These are phyloP conservation scores for Boletales sp. DNA, from an alignment of 768 basidiomycete genomes.

Conservation along the genomic window DNA sequence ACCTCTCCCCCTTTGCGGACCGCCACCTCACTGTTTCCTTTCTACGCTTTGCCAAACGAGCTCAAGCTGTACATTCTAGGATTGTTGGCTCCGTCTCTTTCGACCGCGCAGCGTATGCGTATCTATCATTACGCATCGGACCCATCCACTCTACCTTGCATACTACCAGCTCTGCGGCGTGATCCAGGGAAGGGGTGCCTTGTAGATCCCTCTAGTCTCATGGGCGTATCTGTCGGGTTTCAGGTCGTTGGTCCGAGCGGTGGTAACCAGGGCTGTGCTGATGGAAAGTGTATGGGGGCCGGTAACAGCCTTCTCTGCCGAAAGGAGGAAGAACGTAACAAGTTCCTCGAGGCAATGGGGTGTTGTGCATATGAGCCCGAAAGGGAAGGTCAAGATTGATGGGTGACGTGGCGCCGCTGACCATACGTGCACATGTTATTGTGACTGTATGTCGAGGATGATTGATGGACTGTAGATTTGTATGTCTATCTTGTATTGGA, in stretches of 20 bases:
- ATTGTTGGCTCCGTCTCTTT: conserved; percentile 53
- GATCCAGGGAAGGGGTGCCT: conserved; percentile 15
- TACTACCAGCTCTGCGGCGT: conserved; percentile 32
- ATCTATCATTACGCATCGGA: conserved; percentile 53
- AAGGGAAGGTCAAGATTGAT: conserved; percentile 2
- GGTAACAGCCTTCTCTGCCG: conserved; percentile 37
- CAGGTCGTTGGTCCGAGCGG: conserved; percentile 6
- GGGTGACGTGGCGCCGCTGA: too few relatives aligned
- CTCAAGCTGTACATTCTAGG: conserved; percentile 55
- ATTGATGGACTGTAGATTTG: background rate
- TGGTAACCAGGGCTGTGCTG: conserved; percentile 24
- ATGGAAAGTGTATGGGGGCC: conserved; percentile 39
- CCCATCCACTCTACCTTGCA: conserved; percentile 44
- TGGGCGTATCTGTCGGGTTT: conserved; percentile 12
- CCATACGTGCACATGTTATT: too few relatives aligned
- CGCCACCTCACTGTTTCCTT: conserved; percentile 30
- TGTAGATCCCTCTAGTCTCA: conserved; percentile 18
- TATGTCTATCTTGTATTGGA: background rate
- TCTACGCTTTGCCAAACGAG: conserved; percentile 50
- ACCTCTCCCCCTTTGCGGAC: conserved; percentile 13
- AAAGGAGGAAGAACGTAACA: conserved; percentile 39
- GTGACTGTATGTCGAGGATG: background rate
- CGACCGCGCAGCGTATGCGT: conserved; percentile 52
- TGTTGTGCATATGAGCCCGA: conserved; percentile 47
- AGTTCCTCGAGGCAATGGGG: conserved; percentile 43